Conservation (phyloP, 441 rosid species). For the Euphorbia schlechtendalii region DNA sequence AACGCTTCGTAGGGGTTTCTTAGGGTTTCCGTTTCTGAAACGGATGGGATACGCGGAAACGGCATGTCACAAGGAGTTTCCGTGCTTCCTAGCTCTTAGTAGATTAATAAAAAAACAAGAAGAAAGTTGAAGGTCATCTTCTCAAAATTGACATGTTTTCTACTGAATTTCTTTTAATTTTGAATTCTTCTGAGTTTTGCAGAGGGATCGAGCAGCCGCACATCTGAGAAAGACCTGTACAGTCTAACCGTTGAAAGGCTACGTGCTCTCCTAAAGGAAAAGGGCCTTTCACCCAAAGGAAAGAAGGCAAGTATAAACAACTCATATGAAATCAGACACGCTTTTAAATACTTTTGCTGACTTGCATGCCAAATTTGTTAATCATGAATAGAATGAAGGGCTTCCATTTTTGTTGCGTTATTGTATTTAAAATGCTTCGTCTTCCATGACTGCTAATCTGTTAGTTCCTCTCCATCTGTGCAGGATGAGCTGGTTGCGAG, state of each 20-base stretch:
- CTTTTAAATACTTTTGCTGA: not conserved
- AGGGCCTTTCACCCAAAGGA: constrained; percentile 72
- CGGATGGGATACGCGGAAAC: no score
- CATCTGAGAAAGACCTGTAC: constrained; percentile 55
- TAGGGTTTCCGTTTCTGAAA: no score
- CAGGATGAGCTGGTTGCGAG: constrained; percentile 78
- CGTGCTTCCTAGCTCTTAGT: no score
- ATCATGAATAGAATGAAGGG: not conserved
- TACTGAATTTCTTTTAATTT: not conserved
- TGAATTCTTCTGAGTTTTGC: constrained; percentile 16
- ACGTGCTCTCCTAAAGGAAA: constrained; percentile 76
- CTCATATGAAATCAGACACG: not conserved
- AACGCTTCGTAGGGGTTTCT: no score
- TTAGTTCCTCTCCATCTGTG: constrained; percentile 14
- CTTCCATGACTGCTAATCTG: constrained; percentile 3
- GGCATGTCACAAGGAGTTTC: no score
- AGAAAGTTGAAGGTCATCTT: not conserved
- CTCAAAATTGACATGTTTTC: not conserved
- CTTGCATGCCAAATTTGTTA: no score
- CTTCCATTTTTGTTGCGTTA: not conserved
- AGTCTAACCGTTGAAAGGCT: constrained; percentile 85
- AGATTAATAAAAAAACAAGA: not conserved
- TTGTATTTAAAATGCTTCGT: not conserved
- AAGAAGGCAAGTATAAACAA: constrained; percentile 55
- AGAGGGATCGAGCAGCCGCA: constrained; percentile 59